Conservation (phyloP, 306 rosid genomes). For the Cicer arietinum region DNA sequence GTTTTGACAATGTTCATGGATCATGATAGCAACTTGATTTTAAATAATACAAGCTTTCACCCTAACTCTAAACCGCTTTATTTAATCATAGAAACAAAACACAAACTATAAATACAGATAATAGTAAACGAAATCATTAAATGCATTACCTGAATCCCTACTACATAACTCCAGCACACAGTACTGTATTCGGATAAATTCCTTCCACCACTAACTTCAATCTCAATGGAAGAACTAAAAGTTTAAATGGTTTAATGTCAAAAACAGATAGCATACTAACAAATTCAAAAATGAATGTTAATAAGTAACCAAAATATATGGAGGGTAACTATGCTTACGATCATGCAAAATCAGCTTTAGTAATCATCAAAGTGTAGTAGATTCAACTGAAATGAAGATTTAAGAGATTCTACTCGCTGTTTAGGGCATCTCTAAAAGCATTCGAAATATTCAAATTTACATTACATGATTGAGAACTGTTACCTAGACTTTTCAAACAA, state of each 20-base stretch:
- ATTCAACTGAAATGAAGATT: slow-evolving; percentile 11
- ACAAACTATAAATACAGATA: slow-evolving; percentile 24
- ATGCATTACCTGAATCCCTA: slow-evolving; percentile 84
- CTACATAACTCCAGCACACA: slow-evolving; percentile 79
- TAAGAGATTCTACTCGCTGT: slow-evolving; percentile 15
- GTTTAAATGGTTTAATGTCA: slow-evolving; percentile 48
- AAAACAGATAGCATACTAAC: slow-evolving; percentile 38
- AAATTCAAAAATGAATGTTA: slow-evolving; percentile 12
- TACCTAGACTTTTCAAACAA: not conserved
- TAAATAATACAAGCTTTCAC: slow-evolving; percentile 11
- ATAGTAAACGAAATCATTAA: slow-evolving; percentile 14
- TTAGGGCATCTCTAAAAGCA: not conserved
- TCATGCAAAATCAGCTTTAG: slow-evolving; percentile 20
- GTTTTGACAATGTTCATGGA: not conserved
- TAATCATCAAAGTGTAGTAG: slow-evolving; percentile 3
- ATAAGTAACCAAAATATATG: slow-evolving; percentile 30
- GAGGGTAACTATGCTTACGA: slow-evolving; percentile 3
- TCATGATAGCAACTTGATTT: slow-evolving; percentile 22
- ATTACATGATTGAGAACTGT: not conserved
- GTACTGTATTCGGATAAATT: slow-evolving; percentile 82
- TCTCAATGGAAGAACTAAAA: slow-evolving; percentile 81
- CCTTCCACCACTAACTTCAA: slow-evolving; percentile 97
- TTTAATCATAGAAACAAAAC: slow-evolving; percentile 11
- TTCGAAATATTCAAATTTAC: slow-evolving; percentile 5
- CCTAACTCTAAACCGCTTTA: slow-evolving; percentile 18